Percentiles rank a stretch among this genome's conserved stretches.
These are phyloP conservation scores for Hirschfeldia incana DNA, from an alignment of 345 rosid genomes.

Conservation along the genomic window DNA sequence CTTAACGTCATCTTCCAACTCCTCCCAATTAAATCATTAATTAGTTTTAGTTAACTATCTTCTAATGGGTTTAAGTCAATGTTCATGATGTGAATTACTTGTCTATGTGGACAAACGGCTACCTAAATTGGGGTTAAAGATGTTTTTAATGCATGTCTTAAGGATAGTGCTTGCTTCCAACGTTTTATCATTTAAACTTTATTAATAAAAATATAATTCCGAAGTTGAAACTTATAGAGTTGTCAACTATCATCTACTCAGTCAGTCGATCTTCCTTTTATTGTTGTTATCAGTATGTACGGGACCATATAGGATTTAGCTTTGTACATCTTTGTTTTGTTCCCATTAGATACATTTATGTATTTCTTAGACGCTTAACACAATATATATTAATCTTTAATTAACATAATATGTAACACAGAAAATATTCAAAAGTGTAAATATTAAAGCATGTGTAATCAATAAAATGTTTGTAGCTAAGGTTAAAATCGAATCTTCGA, in stretches of 20 bases:
- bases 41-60: conserved; percentile 8
- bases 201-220: background rate
- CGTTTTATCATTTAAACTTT: background rate
- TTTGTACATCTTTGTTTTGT: background rate
- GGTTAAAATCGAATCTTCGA: background rate
- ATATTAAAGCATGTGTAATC: background rate
- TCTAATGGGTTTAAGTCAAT: background rate
- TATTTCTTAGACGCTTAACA: background rate
- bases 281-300: background rate
- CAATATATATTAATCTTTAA: background rate
- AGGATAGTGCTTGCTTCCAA: conserved; percentile 4
- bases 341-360: background rate
- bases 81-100: conserved; percentile 19
- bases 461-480: background rate
- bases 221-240: background rate
- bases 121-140: conserved; percentile 6
- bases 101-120: conserved; percentile 24
- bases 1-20: conserved; percentile 20
- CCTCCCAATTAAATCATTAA: conserved; percentile 20
- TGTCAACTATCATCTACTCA: background rate
- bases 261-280: background rate
- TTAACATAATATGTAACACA: background rate
- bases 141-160: background rate
- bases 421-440: no score
- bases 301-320: background rate